Evolutionary conservation across 345 rosid genomes (phyloP), one percentile per base, ranked within the genome.

Genomic region (Ceriops decandra): DNA sequence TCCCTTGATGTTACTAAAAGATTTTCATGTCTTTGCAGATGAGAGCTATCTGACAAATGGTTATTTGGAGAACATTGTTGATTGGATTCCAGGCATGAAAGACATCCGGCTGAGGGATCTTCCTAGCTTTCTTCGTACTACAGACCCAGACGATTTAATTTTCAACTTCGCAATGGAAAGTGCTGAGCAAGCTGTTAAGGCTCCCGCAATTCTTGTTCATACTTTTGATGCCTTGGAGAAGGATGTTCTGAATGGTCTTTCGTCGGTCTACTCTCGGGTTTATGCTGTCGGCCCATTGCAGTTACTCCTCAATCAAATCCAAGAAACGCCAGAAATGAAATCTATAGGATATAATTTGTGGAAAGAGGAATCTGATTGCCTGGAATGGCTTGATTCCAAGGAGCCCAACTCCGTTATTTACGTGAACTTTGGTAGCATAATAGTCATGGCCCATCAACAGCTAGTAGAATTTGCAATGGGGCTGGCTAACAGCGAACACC

Each of bases 401-500:
- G 2, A 10, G 6, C 17, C 17, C 16, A 51, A 30, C 13, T 51
- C 68, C 2, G 68, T 47, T 2, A 9, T 64, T 22, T 64, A 64
- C 1, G 68, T 64, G 57, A 64, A 64, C 51, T 64, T 64, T 30
- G 68, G 68, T 1, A 64, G 68, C 52, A 4, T 64, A 51, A 2
- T 8, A 7, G 24, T 51, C n/a, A 2, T 51, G 5, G 51, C 42
- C 20, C 17, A 11, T 21, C 57, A n/a, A 30, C 68, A 64, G 17
- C 13, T 64, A 5, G 26, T 64, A 20, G 68, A 64, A n/a, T 64
- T 64, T 33, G 68, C 35, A 0, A 64, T 64, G 68, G 68, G 68
- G 30, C n/a, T 64, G 15, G 68, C 57, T 20, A 42, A 51, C 5
- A 64, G 68, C 38, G 10, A 27, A 2, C 57, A 30, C 36, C 57